Evolutionary conservation across 148 eudicot genomes (phyloP).

Genomic region (Arctostaphylos glauca): DNA sequence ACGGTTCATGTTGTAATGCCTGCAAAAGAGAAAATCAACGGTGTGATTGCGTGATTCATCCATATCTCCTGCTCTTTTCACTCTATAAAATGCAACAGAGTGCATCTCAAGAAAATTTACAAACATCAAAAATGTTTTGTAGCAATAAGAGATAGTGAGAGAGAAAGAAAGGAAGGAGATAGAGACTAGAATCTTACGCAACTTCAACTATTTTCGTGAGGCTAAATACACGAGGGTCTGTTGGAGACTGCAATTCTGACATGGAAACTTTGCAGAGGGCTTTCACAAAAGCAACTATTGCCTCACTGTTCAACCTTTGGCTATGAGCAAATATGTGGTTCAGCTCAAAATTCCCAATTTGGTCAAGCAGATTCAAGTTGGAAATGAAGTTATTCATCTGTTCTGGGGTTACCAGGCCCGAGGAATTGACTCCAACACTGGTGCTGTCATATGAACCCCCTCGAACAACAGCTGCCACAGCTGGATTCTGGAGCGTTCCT

Average conservation of each 20-base stretch:
- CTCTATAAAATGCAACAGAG: neutral
- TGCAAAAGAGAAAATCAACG: slow-evolving; percentile 43
- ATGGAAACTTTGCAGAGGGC: slow-evolving; percentile 97
- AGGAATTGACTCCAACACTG: slow-evolving; percentile 51
- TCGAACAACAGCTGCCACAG: slow-evolving; percentile 91
- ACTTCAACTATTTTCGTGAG: slow-evolving; percentile 97
- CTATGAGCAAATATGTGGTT: slow-evolving; percentile 99
- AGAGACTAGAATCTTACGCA: slow-evolving; percentile 75
- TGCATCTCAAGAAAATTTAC: slow-evolving; percentile 7
- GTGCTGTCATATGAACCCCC: slow-evolving; percentile 99
- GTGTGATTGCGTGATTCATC: slow-evolving; percentile 19
- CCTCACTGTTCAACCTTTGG: slow-evolving; percentile 97
- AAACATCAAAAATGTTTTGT: neutral
- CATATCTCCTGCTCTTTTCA: neutral
- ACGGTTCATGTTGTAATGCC: slow-evolving; percentile 98
- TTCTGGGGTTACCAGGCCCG: slow-evolving; percentile 86
- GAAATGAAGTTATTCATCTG: slow-evolving; percentile 87
- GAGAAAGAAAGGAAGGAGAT: slow-evolving; percentile 1
- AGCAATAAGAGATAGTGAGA: neutral
- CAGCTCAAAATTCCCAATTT: slow-evolving; percentile 92
- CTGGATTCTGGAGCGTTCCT: slow-evolving; percentile 87
- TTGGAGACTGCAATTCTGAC: slow-evolving; percentile 96
- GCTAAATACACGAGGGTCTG: slow-evolving; percentile 99
- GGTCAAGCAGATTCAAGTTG: slow-evolving; percentile 95
- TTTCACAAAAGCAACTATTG: slow-evolving; percentile 94